Conservation (phyloP, 306 rosid genomes). For the Cucumis sativus region Cucumber_9930_V3 NC_026657.2:10116501-10117000, state of each 20-base stretch:
- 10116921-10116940: neutral
- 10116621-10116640: neutral
- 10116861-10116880: neutral
- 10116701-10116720: neutral
- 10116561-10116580: neutral
- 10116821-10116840: slow-evolving; percentile 10
- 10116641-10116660: slow-evolving; percentile 13
- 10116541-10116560: neutral
- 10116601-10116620: slow-evolving; percentile 23
- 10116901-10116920: neutral
- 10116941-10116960: slow-evolving; percentile 4
- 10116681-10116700: slow-evolving; percentile 23
- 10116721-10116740: slow-evolving; percentile 21
- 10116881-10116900: slow-evolving; percentile 18
- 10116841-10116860: slow-evolving; percentile 1
- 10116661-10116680: slow-evolving; percentile 25
- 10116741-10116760: slow-evolving; percentile 5
- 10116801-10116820: neutral
- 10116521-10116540: slow-evolving; percentile 9
- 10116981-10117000: neutral
- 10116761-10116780: neutral
- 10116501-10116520: slow-evolving; percentile 12
- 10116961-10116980: neutral
- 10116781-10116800: too few relatives aligned
- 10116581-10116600: neutral